Percentiles rank a stretch among this genome's conserved stretches.
Evolutionary conservation across 2,329 filamentous ascomycete genomes (phyloP).

Genomic region (Trematosphaeria pertusa): DNA sequence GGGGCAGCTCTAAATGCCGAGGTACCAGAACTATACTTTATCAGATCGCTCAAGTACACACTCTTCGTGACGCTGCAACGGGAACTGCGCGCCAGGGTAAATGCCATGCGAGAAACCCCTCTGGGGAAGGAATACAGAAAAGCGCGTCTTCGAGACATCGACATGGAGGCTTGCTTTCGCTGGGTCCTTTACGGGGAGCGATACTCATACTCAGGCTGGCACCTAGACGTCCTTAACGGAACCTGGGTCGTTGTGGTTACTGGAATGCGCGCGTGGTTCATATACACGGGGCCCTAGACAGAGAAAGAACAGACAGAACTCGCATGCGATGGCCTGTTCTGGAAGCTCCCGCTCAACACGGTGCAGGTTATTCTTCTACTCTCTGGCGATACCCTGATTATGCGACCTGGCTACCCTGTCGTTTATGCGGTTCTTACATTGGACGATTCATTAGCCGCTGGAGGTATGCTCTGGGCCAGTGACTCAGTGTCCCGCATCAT

Average conservation of each 20-base stretch:
- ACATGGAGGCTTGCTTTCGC: neutral
- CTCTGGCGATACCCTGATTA: constrained; percentile 11
- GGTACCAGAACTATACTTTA: too few relatives aligned
- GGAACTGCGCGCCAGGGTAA: too few relatives aligned
- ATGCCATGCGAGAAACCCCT: too few relatives aligned
- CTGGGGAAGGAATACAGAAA: too few relatives aligned
- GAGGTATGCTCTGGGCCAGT: constrained; percentile 13
- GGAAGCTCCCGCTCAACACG: neutral
- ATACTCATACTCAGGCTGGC: neutral
- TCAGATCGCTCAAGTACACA: too few relatives aligned
- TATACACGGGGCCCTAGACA: constrained; percentile 8
- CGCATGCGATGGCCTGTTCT: neutral
- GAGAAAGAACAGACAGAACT: neutral
- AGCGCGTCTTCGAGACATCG: too few relatives aligned
- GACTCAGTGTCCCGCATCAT: constrained; percentile 5
- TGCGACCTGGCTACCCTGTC: constrained; percentile 11
- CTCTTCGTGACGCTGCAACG: too few relatives aligned
- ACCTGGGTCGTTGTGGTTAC: constrained; percentile 6
- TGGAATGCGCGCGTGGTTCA: constrained; percentile 8
- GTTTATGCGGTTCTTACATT: constrained; percentile 9
- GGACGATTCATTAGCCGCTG: constrained; percentile 7
- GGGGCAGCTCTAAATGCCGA: too few relatives aligned
- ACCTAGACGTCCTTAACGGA: constrained; percentile 13
- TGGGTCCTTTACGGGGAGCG: constrained; percentile 7
- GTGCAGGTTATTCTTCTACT: constrained; percentile 4